Base-by-base conservation (phyloP, 352 stramenopile genomes). In the Phytophthora hybrid region DNA sequence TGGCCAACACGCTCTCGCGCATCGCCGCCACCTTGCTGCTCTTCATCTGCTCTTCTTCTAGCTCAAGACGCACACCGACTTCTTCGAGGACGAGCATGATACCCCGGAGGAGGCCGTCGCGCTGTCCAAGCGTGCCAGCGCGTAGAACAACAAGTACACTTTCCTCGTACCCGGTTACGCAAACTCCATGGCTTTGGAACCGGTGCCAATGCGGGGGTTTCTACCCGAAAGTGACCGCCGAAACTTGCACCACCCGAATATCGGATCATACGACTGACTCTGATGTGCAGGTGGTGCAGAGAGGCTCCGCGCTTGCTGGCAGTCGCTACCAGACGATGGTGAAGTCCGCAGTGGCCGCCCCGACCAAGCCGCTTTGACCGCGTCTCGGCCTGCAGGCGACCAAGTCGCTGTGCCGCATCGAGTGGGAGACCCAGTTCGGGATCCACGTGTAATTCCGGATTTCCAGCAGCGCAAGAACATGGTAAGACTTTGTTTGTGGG, bases 371-470 rank as follows among this genome's bases (percentile, higher is more conserved):
- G 34, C 54, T 87, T 14, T 82, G 79, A 77, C 62, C 83, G n/a
- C 78, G 82, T 74, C 73, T 74, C 19, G 59, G 73, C 5, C 41
- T 79, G 26, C 57, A 78, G 31, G 59, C 67, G 3, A 73, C 52
- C 34, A 81, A 77, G 51, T 58, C 59, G 26, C 23, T 26, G 32
- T 4, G 55, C 13, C 26, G 44, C 58, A 21, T 32, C 64, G 98
- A 99, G 73, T 99, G 98, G 98, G 63, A 98, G 66, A 78, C 66
- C 0, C 98, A 99, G 84, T 99, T 99, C 69, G 93, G 97, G 31
- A 91, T 97, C 53, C 99, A 99, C 90, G 99, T 99, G 78, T 70
- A 96, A 68, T 99, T 98, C 98, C 98, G 1, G 98, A 99, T 81
- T 99, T 91, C 81, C 90, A 99, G 82, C 97, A 99, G 81, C 95